Evolutionary conservation across 2,329 filamentous ascomycete genomes (phyloP).

Genomic region (Colletotrichum caudatum): DNA sequence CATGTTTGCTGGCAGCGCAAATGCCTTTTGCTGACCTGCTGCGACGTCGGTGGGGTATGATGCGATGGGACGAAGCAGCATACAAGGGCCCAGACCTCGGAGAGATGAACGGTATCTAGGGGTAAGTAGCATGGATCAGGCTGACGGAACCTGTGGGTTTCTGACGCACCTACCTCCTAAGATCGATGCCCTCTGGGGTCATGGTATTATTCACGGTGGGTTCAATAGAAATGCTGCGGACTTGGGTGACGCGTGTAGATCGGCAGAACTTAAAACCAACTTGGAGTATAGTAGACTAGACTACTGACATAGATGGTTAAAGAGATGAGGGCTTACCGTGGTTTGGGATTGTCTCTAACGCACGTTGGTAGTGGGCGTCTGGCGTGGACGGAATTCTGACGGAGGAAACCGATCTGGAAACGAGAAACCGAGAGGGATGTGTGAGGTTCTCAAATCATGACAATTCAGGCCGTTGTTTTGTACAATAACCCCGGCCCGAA

Average conservation of each 20-base stretch:
- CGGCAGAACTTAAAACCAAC: neutral
- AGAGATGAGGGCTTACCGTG: slow-evolving; percentile 5
- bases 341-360: neutral
- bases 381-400: neutral
- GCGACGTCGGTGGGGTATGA: neutral
- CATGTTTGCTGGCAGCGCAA: neutral
- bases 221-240: neutral
- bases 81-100: neutral
- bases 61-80: slow-evolving; percentile 4
- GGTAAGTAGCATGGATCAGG: slow-evolving; percentile 16
- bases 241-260: slow-evolving; percentile 26
- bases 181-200: neutral
- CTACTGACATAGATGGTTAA: neutral
- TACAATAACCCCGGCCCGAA: neutral
- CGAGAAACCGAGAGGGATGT: neutral
- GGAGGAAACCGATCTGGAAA: neutral
- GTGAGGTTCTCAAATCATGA: neutral
- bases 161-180: neutral
- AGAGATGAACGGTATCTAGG: slow-evolving; percentile 8
- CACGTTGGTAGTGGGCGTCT: neutral
- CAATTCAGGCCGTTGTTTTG: neutral
- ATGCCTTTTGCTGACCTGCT: neutral
- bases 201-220: slow-evolving; percentile 2
- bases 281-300: neutral
- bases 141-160: slow-evolving; percentile 32